Base-by-base conservation (phyloP, 768 basidiomycete species). In the Amylocystis lapponica region DNA sequence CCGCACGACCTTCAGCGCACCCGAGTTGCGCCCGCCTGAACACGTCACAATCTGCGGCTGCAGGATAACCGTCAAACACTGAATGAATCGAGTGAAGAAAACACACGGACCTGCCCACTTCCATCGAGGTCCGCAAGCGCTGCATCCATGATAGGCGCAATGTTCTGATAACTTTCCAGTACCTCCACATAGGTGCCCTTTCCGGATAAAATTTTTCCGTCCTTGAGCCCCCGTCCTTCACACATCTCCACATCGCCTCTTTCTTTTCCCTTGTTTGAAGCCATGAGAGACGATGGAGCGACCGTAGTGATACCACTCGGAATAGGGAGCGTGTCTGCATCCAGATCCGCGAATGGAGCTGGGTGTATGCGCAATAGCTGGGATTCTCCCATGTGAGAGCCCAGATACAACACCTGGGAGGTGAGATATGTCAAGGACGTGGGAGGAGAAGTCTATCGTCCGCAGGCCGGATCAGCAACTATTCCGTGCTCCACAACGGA, bases 41-140 rank as follows among this genome's bases (percentile, higher is more conserved):
- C 87, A 89, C 1, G 90, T 89, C 4, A 95, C 78, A 31, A 94
- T 76, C 59, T 86, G 82, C n/a, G 69, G 71, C 86, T 92, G 31
- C 27, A 44, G 21, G 13, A 26, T n/a, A 17, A 30, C 8, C 20
- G 10, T 16, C 19, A 12, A 17, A 22, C 36, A 25, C 2, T 41
- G 36, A 20, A 8, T 29, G 3, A 10, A 26, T 19, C 6, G 1
- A 14, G 22, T 13, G 30, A 5, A 5, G 13, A 14, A 27, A 10
- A 36, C 21, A 30, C 7, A 54, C 71, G 25, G 47, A 85, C 83
- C 69, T 87, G 82, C 12, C 81, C 81, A 52, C 75, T 81, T 2
- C 73, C 73, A 43, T 90, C 87, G 2, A 67, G 63, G 59, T 92
- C 87, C 5, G 81, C 81, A 17, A 90, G 58, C n/a, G 77, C 68